Conservation (phyloP, 23 red algal species). For the Porphyridium purpureum region DNA sequence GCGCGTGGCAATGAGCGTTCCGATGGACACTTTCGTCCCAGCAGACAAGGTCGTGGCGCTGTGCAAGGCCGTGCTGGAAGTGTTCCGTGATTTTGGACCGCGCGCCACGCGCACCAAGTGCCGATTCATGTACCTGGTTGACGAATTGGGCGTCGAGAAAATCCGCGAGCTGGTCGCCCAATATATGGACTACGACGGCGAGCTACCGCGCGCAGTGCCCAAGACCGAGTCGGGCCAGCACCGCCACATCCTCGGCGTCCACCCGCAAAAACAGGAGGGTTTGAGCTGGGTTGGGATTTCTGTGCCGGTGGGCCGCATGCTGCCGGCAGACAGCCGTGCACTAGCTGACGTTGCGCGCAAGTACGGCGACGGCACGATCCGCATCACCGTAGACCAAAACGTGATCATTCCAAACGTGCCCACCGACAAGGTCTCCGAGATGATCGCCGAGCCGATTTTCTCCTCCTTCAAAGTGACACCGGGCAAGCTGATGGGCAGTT, state of each 20-base stretch:
- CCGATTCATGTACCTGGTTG: conserved; percentile 76
- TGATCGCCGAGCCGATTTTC: conserved; percentile 38
- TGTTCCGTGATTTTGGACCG: conserved; percentile 62
- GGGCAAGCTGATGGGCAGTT: conserved; percentile 13
- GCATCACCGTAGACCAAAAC: conserved; percentile 75
- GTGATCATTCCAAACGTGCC: conserved; percentile 63
- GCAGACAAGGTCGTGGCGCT: conserved; percentile 28
- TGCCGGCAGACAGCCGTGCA: conserved; percentile 11
- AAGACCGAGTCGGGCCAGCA: conserved; percentile 3
- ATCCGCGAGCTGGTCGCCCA: conserved; percentile 15
- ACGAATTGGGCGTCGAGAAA: conserved; percentile 26
- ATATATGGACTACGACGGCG: conserved; percentile 8
- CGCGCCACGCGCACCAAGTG: conserved; percentile 22
- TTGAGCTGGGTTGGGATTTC: conserved; percentile 35
- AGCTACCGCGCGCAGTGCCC: too few relatives aligned
- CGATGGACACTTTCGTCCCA: conserved; percentile 50
- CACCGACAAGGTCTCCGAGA: conserved; percentile 12
- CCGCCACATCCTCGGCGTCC: conserved; percentile 56
- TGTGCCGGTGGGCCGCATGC: conserved; percentile 55
- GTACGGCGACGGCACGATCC: conserved; percentile 50
- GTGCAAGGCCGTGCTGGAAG: conserved; percentile 36
- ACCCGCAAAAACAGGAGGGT: conserved; percentile 57
- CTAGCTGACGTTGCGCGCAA: conserved; percentile 47
- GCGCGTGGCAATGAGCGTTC: conserved; percentile 25
- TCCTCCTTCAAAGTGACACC: conserved; percentile 14